phyloP scores from a whole-genome alignment of 2,329 filamentous ascomycete genomes.

The Fusarium napiforme region DNA sequence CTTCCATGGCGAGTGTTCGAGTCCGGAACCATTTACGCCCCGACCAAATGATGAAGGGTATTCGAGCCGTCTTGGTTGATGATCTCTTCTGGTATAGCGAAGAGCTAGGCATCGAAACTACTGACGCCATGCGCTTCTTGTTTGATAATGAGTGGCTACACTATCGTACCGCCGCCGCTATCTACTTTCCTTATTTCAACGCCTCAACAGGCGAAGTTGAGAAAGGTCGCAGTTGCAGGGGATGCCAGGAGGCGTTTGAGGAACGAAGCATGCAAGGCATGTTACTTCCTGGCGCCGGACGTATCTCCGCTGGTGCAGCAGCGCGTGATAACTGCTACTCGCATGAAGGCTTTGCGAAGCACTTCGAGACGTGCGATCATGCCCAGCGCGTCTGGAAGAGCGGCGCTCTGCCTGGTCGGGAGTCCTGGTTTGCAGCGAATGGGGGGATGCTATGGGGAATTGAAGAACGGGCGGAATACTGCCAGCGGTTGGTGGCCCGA shows the following conservation, averaged over 20 bases:
- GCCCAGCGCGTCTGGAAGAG: not conserved
- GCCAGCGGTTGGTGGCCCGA: fast-evolving
- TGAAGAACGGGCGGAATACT: fast-evolving
- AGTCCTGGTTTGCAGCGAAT: not conserved
- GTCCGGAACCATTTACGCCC: fast-evolving
- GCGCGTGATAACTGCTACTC: not conserved
- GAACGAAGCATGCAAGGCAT: not conserved
- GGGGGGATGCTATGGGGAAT: fast-evolving
- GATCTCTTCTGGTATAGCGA: no score
- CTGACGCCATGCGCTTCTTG: no score
- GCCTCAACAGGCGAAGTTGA: no score
- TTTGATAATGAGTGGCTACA: no score
- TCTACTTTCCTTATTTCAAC: no score
- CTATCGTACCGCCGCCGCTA: no score
- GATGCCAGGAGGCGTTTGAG: no score
- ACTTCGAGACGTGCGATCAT: not conserved
- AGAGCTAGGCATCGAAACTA: no score
- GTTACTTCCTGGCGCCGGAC: fast-evolving
- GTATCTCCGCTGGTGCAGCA: no score
- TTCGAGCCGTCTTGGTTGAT: not conserved
- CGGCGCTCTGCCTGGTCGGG: not conserved
- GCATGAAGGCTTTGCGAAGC: not conserved
- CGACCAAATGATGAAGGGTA: fast-evolving
- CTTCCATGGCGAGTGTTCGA: fast-evolving
- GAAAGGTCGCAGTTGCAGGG: no score